Evolutionary conservation across 2,329 filamentous ascomycete genomes (phyloP).

Genomic region (Botrytis galanthina): DNA sequence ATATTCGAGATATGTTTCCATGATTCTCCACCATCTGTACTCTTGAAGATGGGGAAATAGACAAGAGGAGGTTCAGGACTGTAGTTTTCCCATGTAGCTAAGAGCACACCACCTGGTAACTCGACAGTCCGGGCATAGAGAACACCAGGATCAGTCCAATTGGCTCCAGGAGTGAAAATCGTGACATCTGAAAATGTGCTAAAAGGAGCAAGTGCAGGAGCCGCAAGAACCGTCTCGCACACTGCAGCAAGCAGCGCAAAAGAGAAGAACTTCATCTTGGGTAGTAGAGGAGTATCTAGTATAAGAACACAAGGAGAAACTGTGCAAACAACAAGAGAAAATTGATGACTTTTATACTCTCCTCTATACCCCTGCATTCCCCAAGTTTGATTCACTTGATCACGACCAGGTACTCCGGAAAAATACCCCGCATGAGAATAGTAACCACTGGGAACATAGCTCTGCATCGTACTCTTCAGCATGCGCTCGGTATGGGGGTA

Average conservation of each 20-base stretch:
- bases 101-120: constrained; percentile 43
- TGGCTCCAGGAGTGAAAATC: constrained; percentile 33
- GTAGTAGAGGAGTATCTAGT: neutral
- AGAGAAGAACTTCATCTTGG: constrained; percentile 30
- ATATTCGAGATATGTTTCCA: constrained; percentile 65
- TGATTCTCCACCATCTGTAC: constrained; percentile 53
- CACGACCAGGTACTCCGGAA: constrained; percentile 2
- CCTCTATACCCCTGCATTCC: neutral
- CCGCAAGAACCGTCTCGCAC: constrained; percentile 25
- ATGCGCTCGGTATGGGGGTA: neutral
- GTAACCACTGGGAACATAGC: neutral
- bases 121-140: constrained; percentile 41
- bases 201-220: constrained; percentile 29
- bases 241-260: constrained; percentile 27
- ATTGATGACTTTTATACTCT: constrained; percentile 10
- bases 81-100: constrained; percentile 57
- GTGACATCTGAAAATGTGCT: constrained; percentile 35
- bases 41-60: constrained; percentile 54
- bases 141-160: constrained; percentile 35
- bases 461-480: neutral
- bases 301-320: neutral
- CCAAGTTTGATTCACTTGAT: neutral
- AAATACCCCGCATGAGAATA: constrained; percentile 15
- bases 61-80: constrained; percentile 51
- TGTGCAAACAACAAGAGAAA: neutral